Base-by-base conservation (phyloP, 2,329 filamentous ascomycete species). In the Xylariaceae sp. region DNA sequence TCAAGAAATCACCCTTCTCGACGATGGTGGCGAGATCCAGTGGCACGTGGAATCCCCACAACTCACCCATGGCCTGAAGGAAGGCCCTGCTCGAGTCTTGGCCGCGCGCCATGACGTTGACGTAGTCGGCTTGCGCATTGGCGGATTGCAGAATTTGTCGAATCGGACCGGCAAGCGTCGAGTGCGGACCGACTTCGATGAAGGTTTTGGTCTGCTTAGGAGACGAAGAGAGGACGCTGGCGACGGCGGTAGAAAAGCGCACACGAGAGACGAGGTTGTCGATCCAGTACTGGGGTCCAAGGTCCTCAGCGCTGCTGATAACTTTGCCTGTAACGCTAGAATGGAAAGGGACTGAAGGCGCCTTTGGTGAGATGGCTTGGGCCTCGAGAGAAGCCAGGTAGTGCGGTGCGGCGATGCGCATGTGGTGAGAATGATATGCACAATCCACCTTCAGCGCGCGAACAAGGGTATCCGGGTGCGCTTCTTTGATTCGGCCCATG, bases 101-200 rank as follows among this genome's bases (percentile, higher is more conserved):
- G 12, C 40, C 17, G 6, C 45, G 27, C 12, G 32, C 18, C 45
- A 47, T 33, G 2, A 27, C 30, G 3, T 40, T 42, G 39, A n/a
- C 49, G 50, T 46, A 11, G 35, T n/a, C 52, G 56, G 15, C 49
- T 48, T 15, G 48, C 38, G 1, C 42, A 43, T n/a, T 41, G 11
- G 3, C 49, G 9, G 44, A 35, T 2, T 27, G 22, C n/a, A 51
- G 42, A 12, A 61, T 60, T 33, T 62, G 57, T 6, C 55, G 17
- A 1, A 59, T 5, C 1, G 60, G 60, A 2, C 58, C 62, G 0
- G 52, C 47, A 3, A 64, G 54, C 1, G 62, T 50, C 0, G 50
- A 36, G 40, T 64, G 61, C 2, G 61, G 57, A 1, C 62, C 62
- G 12, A 64, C 45, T 41, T 64, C 61, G 3, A 64, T 11, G 19